Percentiles rank a stretch among this genome's conserved stretches.
Evolutionary conservation across 257 asterid species (phyloP).

Genomic region (Solanum bulbocastanum): DNA sequence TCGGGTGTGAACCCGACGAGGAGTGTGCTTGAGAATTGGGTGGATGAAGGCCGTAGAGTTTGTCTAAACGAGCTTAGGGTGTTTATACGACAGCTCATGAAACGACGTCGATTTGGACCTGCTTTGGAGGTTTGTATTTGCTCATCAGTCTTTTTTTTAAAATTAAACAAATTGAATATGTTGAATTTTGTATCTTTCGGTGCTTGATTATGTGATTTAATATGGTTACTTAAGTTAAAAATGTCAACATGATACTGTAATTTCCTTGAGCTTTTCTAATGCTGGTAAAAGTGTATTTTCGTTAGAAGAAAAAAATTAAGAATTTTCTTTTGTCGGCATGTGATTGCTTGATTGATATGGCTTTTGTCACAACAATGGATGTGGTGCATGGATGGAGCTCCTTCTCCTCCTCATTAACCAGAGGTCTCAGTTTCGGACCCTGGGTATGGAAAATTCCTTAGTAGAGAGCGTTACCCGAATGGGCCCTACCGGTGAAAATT

Average conservation of each 20-base stretch:
- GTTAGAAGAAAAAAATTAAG: not conserved
- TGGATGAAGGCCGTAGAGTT: conserved; percentile 16
- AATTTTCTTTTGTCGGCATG: not conserved
- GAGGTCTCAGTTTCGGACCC: not conserved
- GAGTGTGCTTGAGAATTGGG: conserved; percentile 22
- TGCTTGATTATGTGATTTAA: not conserved
- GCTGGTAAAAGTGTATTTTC: not conserved
- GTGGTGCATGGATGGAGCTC: not conserved
- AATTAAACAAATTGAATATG: not conserved
- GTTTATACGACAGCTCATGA: conserved; percentile 4
- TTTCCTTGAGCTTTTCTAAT: not conserved
- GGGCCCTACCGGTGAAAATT: not conserved
- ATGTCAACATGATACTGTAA: not conserved
- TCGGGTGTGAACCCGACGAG: not conserved
- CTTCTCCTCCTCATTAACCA: not conserved
- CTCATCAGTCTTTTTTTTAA: not conserved
- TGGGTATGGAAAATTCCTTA: not conserved
- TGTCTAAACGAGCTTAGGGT: conserved; percentile 17
- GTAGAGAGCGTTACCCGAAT: too few species aligned
- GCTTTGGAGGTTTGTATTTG: conserved; percentile 19
- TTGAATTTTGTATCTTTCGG: not conserved
- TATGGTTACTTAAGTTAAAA: not conserved
- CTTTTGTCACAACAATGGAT: not conserved
- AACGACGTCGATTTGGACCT: conserved; percentile 12
- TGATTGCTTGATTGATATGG: not conserved